Percentiles rank a stretch among this genome's conserved stretches.
Conservation (phyloP, 805 yeast genomes). For the Candida vaughaniae region DNA sequence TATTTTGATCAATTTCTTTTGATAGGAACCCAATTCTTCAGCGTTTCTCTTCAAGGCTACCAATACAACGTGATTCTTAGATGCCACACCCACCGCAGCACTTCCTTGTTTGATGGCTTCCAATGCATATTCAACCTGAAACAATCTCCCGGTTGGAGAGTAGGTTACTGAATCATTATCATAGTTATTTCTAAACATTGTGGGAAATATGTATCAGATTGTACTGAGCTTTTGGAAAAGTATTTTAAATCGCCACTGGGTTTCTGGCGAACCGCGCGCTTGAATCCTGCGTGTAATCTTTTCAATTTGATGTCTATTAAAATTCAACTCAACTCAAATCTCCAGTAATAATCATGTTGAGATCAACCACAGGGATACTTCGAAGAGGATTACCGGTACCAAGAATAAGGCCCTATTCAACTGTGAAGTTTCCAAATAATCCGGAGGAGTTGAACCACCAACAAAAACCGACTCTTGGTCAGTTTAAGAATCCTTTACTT, state of each 20-base stretch:
- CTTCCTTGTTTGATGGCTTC: slow-evolving; percentile 98
- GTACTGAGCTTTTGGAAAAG: neutral
- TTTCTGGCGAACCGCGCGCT: no score
- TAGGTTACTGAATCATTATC: slow-evolving; percentile 98
- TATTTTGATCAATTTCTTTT: slow-evolving; percentile 85
- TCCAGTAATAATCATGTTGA: no score
- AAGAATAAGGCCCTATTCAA: no score
- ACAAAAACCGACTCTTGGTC: slow-evolving; percentile 33
- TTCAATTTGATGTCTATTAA: no score
- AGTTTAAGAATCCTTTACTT: slow-evolving; percentile 37
- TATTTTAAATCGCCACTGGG: slow-evolving; percentile 5
- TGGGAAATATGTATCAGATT: no score
- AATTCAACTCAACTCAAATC: no score
- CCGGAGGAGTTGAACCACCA: neutral
- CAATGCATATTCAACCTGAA: slow-evolving; percentile 84
- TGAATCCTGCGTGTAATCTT: no score
- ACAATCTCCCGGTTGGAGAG: slow-evolving; percentile 91
- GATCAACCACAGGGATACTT: no score
- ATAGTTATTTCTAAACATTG: slow-evolving; percentile 91
- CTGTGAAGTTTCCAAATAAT: slow-evolving; percentile 8
- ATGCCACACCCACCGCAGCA: slow-evolving; percentile 92
- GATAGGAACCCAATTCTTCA: slow-evolving; percentile 96
- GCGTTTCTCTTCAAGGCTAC: slow-evolving; percentile 95
- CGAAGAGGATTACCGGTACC: no score
- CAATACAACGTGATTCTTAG: slow-evolving; percentile 82